Evolutionary conservation across 805 yeast species (phyloP).

Genomic region (Myxozyma sirexii): DNA sequence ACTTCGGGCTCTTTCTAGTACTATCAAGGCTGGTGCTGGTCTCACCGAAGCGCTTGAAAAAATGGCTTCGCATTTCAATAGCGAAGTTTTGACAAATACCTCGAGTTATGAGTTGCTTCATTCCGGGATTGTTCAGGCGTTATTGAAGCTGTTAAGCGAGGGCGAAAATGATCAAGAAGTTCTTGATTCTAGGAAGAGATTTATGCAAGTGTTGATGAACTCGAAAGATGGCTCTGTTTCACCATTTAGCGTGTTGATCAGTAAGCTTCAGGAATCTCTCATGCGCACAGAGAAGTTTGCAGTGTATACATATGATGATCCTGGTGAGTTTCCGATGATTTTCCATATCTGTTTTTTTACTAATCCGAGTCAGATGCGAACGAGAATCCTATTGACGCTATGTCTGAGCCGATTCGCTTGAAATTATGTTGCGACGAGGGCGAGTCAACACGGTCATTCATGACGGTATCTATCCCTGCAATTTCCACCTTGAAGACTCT

Average conservation of each 20-base stretch:
- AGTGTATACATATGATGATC: conserved; percentile 54
- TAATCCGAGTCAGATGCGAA: conserved; percentile 12
- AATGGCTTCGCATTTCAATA: conserved; percentile 39
- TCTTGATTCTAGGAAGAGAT: conserved; percentile 42
- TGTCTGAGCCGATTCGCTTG: conserved; percentile 73
- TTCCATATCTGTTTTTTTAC: too few species aligned
- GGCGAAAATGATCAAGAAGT: conserved; percentile 8
- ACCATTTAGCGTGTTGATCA: conserved; percentile 52
- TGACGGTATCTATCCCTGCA: conserved; percentile 53
- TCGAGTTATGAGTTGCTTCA: conserved; percentile 78
- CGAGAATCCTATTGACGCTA: conserved; percentile 37
- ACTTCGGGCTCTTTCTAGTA: conserved; percentile 31
- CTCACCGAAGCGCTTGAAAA: conserved; percentile 16
- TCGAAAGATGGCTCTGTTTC: conserved; percentile 37
- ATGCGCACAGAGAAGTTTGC: conserved; percentile 75
- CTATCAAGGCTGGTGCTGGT: conserved; percentile 35
- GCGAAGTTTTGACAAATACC: conserved; percentile 39
- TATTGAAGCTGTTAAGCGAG: conserved; percentile 41
- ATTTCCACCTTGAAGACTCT: conserved; percentile 54
- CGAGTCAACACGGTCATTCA: conserved; percentile 34
- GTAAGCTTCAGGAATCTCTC: conserved; percentile 69
- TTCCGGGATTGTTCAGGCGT: conserved; percentile 60
- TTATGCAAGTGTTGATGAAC: conserved; percentile 45
- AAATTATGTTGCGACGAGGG: conserved; percentile 51
- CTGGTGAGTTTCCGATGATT: conserved; percentile 7